Conservation (phyloP, 2,329 filamentous ascomycete species). For the Colletotrichum theobromicola region DNA sequence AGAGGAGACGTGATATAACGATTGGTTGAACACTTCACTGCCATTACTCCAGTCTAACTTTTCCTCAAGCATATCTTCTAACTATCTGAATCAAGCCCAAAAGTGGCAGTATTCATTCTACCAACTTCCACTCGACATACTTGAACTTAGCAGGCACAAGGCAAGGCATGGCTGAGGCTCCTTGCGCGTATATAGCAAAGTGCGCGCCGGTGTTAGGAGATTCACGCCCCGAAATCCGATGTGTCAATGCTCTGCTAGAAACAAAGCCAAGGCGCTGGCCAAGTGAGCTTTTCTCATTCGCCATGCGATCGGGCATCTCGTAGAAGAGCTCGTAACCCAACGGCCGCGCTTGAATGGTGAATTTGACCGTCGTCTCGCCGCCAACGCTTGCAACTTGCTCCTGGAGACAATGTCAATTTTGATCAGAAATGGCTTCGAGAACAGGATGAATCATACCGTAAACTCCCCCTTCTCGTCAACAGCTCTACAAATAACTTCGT, state of each 20-base stretch:
- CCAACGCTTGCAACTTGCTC: background rate
- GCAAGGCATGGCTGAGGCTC: background rate
- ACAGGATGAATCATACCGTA: too few species aligned
- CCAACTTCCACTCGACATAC: too few species aligned
- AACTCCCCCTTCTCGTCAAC: background rate
- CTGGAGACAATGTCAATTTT: too few species aligned
- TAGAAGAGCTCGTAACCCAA: background rate
- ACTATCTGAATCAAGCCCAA: too few species aligned
- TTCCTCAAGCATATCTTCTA: too few species aligned
- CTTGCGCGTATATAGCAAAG: background rate
- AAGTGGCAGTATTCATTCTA: too few species aligned
- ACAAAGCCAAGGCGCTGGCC: background rate
- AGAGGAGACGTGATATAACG: too few species aligned
- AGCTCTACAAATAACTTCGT: background rate
- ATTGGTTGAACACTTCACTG: too few species aligned
- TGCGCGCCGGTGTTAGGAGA: background rate
- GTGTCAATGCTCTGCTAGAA: background rate
- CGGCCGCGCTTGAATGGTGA: background rate
- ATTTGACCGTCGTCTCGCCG: background rate
- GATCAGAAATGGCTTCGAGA: too few species aligned
- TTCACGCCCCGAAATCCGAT: background rate
- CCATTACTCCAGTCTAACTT: too few species aligned
- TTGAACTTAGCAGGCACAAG: too few species aligned
- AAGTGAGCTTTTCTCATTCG: background rate
- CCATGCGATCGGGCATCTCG: rapidly evolving